Conservation (phyloP, 305 asterid species). For the Fraxinus ornus region DNA sequence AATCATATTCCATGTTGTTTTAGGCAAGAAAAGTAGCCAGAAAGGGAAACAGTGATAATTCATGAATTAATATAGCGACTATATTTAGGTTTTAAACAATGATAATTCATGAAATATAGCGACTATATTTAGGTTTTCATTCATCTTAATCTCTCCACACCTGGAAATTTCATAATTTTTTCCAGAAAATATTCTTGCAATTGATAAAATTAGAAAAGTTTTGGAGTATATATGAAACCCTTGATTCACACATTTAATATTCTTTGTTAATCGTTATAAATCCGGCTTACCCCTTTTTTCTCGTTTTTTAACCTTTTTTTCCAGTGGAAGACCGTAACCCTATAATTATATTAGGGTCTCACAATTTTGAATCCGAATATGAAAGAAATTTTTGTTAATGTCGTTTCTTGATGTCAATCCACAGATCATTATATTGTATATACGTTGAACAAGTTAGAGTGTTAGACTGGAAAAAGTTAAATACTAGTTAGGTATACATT, state of each 20-base stretch:
- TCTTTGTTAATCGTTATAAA: neutral
- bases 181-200: neutral
- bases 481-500: neutral
- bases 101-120: neutral
- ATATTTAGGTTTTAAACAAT: neutral
- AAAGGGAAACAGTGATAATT: neutral
- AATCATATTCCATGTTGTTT: neutral
- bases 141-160: neutral
- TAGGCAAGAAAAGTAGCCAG: neutral
- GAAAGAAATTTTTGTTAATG: neutral
- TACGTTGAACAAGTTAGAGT: neutral
- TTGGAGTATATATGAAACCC: neutral
- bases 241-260: too few relatives aligned
- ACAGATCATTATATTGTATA: neutral
- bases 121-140: neutral
- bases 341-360: neutral
- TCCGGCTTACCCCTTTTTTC: neutral
- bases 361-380: neutral
- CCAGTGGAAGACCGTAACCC: neutral
- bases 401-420: neutral
- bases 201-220: neutral
- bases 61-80: neutral
- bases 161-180: neutral
- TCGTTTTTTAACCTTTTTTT: neutral
- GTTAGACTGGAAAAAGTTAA: neutral